Base-by-base conservation (phyloP, 1,284 basidiomycete genomes). In the Trichosporon sp. region DNA sequence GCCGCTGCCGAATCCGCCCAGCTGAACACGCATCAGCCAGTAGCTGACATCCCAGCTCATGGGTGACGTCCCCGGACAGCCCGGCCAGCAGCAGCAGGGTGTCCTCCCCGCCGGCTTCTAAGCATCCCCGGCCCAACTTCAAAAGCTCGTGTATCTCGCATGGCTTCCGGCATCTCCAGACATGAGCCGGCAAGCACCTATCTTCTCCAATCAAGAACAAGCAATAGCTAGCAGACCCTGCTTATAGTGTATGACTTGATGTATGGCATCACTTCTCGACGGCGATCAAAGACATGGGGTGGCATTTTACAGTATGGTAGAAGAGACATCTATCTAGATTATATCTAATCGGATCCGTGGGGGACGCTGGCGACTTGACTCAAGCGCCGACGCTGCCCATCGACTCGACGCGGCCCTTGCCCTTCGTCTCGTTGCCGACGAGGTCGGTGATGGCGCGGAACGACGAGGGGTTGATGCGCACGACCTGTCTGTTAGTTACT, bases 391-490 rank as follows among this genome's bases (percentile, higher is more conserved):
- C 79, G 63, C 73, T 80, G 25, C 81, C 82, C 81, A 83, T 80
- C 32, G 92, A 94, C 81, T 97, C 95, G 56, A 97, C 85, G 68
- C 91, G 87, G 13, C 92, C 92, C 80, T 95, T 92, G 77, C 91
- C 93, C 78, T 97, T 87, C 32, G 85, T 84, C 74, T 88, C 92
- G 76, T 91, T 91, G 79, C 95, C 91, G 65, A 99, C 84, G 35
- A 99, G 82, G 71, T 98, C 95, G 76, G 92, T 93, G 77, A 99
- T 88, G 21, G 91, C 86, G 62, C 92, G 89, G 87, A 98, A 95
- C 75, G 93, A 90, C 51, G 91, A 89, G 4, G 97, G 97, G 78
- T 97, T 94, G 75, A 99, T 98, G 64, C 94, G 87, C 80, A 95
- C 88, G 65, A 91, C 88, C 94, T 96, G 75, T 11, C 47, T 27